Evolutionary conservation across 305 asterid species (phyloP), one percentile per base, ranked within the genome.

Genomic region (Fraxinus velutina): DNA sequence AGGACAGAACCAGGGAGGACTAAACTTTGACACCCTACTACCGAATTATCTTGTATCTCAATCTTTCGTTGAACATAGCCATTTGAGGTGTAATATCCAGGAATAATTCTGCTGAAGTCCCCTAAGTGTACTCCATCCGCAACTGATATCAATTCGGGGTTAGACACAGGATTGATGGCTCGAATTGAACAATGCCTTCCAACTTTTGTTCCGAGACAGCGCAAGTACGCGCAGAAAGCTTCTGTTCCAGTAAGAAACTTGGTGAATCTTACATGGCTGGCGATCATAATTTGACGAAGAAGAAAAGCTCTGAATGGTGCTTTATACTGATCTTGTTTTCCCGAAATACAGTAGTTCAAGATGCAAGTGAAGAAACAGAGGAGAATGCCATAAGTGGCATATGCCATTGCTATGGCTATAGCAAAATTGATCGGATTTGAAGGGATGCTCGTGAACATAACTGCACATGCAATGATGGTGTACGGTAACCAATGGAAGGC

Each of bases 401-500:
- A 92, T 27, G 81, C 86, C 33, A 71, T 33, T 77, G 93, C 93
- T 70, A 89, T 57, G 77, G 89, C 85, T 64, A 85, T 24, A 66
- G 91, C 88, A 75, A 88, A 92, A 64, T 33, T 80, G 79, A 86
- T 21, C 2, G 88, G 82, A 33, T 84, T 78, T 76, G 91, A 80
- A 60, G 90, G 83, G 77, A 73, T 36, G 27, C 52, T 29, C 60
- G 32, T 50, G 17, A 89, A 70, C 75, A 87, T 83, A 30, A 86
- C 84, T 9, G 87, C 75, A 75, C 85, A 90, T 13, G 91, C 89
- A 70, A 90, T 89, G 36, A 88, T 80, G 77, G 89, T 80, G 87
- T 88, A 86, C n/a, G 94, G 96, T 21, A 92, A 60, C 94, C 92
- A 92, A 50, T 92, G 96, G 64, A 86, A 90, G 70, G 92, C 90